Percentiles rank a stretch among this genome's conserved stretches.
These are phyloP conservation scores for Curvularia verruculosa DNA, from an alignment of 2,329 filamentous ascomycete species.

Conservation along the genomic window DNA sequence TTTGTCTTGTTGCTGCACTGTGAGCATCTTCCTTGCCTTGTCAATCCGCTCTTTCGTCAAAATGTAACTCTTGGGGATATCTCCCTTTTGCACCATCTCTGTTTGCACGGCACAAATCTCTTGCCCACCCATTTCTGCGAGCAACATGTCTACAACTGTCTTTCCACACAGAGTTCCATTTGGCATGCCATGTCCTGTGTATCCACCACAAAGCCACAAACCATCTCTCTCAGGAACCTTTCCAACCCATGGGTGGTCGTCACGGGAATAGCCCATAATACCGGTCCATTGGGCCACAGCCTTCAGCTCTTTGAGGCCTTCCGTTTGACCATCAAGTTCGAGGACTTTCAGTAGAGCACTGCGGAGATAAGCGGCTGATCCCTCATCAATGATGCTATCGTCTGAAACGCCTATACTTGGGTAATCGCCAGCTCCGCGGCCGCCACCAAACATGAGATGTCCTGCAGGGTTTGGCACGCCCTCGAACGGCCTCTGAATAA, in stretches of 20 bases:
- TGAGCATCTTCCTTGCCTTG: conserved; percentile 37
- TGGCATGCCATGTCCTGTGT: conserved; percentile 78
- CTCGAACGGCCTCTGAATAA: conserved; percentile 69
- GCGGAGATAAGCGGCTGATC: conserved; percentile 63
- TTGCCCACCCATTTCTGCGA: conserved; percentile 46
- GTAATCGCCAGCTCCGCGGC: conserved; percentile 58
- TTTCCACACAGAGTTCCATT: conserved; percentile 71
- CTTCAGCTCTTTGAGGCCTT: conserved; percentile 52
- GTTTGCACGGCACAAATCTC: conserved; percentile 36
- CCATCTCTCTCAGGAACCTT: conserved; percentile 64
- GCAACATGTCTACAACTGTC: conserved; percentile 66
- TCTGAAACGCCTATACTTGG: conserved; percentile 64
- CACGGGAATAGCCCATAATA: conserved; percentile 74
- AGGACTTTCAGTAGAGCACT: conserved; percentile 48
- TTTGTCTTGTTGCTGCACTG: conserved; percentile 44
- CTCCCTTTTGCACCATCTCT: conserved; percentile 42
- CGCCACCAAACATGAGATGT: conserved; percentile 74
- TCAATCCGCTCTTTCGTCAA: conserved; percentile 46
- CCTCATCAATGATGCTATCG: conserved; percentile 63
- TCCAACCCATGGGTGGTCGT: conserved; percentile 74
- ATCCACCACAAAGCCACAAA: conserved; percentile 69
- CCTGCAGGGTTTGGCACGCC: conserved; percentile 52
- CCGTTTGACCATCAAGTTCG: conserved; percentile 44
- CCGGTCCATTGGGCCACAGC: conserved; percentile 70
- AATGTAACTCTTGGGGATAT: conserved; percentile 48